Conservation (phyloP, 2,329 filamentous ascomycete genomes). For the Pseudogymnoascus sp. region DNA sequence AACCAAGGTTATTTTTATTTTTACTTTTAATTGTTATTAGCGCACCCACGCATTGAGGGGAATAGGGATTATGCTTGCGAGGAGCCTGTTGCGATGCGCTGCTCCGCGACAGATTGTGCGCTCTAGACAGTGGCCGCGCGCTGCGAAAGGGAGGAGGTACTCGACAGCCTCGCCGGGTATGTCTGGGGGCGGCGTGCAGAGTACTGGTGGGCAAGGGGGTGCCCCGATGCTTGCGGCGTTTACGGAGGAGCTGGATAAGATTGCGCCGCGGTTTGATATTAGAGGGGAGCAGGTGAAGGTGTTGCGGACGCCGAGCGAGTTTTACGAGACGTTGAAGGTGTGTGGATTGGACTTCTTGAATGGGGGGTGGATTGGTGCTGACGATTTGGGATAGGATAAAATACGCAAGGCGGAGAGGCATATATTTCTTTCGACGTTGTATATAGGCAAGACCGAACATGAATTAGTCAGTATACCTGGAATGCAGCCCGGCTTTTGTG, state of each 20-base stretch:
- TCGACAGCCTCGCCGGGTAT: constrained; percentile 18
- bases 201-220: not conserved
- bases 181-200: not conserved
- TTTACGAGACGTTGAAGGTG: constrained; percentile 87
- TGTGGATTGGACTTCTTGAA: constrained; percentile 18
- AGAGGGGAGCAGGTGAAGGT: constrained; percentile 73
- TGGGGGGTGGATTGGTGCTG: constrained; percentile 18
- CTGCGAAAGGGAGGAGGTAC: constrained; percentile 23
- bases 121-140: constrained; percentile 16
- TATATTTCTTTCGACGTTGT: constrained; percentile 91
- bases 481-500: not conserved
- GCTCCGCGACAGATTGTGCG: constrained; percentile 22
- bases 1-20: not conserved
- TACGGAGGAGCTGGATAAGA: constrained; percentile 70
- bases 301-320: constrained; percentile 72
- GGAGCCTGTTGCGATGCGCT: constrained; percentile 28
- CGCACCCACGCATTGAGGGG: not conserved
- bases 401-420: constrained; percentile 70
- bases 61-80: constrained; percentile 27
- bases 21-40: not conserved
- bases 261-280: constrained; percentile 86
- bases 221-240: constrained; percentile 48
- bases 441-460: constrained; percentile 87
- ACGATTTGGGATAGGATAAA: constrained; percentile 50
- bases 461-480: constrained; percentile 55